These are phyloP conservation scores for Ophiobolus disseminans DNA, from an alignment of 2,329 filamentous ascomycete genomes.

Conservation along the genomic window DNA sequence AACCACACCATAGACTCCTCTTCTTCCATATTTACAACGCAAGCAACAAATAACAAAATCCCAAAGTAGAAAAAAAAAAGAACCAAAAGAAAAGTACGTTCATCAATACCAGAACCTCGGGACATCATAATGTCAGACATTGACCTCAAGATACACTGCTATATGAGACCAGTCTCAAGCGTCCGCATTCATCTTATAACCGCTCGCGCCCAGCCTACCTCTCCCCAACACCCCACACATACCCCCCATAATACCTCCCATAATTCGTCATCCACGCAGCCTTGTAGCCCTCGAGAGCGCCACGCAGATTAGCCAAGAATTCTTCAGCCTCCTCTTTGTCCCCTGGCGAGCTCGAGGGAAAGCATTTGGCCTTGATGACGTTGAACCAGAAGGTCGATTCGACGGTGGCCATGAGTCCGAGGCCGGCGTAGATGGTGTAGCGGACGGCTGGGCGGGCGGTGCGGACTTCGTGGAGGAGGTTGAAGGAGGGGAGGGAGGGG, in stretches of 20 bases:
- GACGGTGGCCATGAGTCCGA: constrained; percentile 27
- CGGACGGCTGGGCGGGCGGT: constrained; percentile 19
- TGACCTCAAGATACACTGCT: no score
- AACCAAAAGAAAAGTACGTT: no score
- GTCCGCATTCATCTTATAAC: no score
- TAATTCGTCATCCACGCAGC: constrained; percentile 30
- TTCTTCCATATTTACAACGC: no score
- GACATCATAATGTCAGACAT: no score
- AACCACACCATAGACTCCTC: no score
- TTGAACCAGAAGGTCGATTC: constrained; percentile 41
- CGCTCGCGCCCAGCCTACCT: no score
- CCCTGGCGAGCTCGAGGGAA: constrained; percentile 20
- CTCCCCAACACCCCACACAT: constrained; percentile 29
- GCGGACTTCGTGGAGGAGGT: constrained; percentile 24
- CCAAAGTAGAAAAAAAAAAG: no score
- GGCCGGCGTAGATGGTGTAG: constrained; percentile 34
- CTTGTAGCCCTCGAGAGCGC: constrained; percentile 18
- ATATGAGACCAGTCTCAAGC: background rate
- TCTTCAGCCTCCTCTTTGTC: constrained; percentile 22
- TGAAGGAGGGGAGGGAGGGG: constrained; percentile 16
- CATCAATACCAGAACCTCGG: no score
- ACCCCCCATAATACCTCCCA: constrained; percentile 19
- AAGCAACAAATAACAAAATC: no score
- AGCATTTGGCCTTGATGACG: constrained; percentile 35
- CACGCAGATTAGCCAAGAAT: constrained; percentile 12